These are phyloP conservation scores for Calonectria hongkongensis DNA, from an alignment of 2,329 filamentous ascomycete genomes.

Conservation along the genomic window DNA sequence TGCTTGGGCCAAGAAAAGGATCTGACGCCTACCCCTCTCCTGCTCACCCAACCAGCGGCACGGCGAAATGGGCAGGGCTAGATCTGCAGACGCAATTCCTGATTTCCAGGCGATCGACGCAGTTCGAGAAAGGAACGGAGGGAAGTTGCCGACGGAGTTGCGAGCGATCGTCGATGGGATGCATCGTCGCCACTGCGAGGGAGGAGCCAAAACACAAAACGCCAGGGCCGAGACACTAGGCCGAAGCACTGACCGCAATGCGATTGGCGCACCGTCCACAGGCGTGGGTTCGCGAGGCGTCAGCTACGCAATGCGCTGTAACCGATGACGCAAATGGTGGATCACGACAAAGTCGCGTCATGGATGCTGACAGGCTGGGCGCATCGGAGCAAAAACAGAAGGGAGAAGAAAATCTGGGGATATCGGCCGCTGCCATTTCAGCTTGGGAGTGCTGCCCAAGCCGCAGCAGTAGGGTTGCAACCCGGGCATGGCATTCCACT, in stretches of 20 bases:
- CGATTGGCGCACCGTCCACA: not conserved
- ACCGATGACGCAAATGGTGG: slow-evolving; percentile 25
- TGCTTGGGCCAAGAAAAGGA: too few relatives aligned
- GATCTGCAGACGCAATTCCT: slow-evolving; percentile 5
- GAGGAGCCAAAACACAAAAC: slow-evolving; percentile 4
- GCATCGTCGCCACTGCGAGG: not conserved
- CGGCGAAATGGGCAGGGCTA: not conserved
- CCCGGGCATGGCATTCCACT: not conserved
- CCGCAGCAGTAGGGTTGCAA: slow-evolving; percentile 1
- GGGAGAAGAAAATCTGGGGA: not conserved
- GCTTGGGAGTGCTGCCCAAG: not conserved
- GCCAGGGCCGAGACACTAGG: not conserved
- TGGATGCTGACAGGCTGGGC: slow-evolving; percentile 7
- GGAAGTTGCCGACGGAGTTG: not conserved
- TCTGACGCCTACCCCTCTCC: not conserved
- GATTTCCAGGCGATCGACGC: not conserved
- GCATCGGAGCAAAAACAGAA: not conserved
- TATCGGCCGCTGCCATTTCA: not conserved
- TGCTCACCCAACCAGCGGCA: not conserved
- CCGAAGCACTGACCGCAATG: not conserved
- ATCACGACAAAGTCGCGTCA: slow-evolving; percentile 11
- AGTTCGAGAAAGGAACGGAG: not conserved
- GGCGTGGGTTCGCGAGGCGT: not conserved
- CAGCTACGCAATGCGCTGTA: slow-evolving; percentile 11
- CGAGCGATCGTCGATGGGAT: slow-evolving; percentile 15